Percentiles rank a stretch among this genome's conserved stretches.
Evolutionary conservation across 148 eudicot genomes (phyloP).

Genomic region (Heliosperma pusillum): DNA sequence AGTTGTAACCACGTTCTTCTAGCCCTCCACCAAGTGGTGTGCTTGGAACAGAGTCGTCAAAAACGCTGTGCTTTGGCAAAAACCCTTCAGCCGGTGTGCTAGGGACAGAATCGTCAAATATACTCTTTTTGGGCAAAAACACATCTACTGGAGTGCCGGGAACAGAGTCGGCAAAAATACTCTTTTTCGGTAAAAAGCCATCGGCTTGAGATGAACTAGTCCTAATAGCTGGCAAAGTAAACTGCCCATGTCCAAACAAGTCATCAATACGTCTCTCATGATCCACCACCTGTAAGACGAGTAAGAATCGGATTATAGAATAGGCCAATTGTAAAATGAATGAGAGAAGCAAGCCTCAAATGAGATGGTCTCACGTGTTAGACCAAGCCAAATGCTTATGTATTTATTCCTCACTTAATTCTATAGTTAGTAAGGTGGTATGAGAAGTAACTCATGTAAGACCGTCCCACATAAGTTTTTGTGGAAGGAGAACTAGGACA

Average conservation of each 20-base stretch:
- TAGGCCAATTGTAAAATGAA: too few species aligned
- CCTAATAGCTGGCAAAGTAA: conserved; percentile 82
- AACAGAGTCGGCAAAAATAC: conserved; percentile 56
- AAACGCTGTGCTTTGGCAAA: not conserved
- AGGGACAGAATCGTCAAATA: conserved; percentile 68
- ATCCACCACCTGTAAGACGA: conserved; percentile 48
- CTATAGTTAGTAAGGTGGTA: too few species aligned
- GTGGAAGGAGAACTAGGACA: too few species aligned
- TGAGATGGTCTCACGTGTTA: too few species aligned
- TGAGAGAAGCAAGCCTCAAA: too few species aligned
- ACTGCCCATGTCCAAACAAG: conserved; percentile 64
- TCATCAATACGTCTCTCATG: conserved; percentile 42
- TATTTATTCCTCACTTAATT: too few species aligned
- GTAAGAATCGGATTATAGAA: not conserved
- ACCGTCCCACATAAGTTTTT: too few species aligned
- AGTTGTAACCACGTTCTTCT: conserved; percentile 58
- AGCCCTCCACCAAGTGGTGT: conserved; percentile 12
- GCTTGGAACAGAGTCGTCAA: not conserved
- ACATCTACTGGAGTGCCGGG: conserved; percentile 59
- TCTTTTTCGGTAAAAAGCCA: conserved; percentile 31
- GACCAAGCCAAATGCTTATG: too few species aligned
- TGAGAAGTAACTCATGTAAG: too few species aligned
- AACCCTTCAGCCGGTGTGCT: conserved; percentile 41
- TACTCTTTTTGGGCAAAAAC: conserved; percentile 38
- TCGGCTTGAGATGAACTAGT: conserved; percentile 47